These are phyloP conservation scores for Paramyrothecium roridum DNA, from an alignment of 2,329 filamentous ascomycete genomes.

Conservation along the genomic window DNA sequence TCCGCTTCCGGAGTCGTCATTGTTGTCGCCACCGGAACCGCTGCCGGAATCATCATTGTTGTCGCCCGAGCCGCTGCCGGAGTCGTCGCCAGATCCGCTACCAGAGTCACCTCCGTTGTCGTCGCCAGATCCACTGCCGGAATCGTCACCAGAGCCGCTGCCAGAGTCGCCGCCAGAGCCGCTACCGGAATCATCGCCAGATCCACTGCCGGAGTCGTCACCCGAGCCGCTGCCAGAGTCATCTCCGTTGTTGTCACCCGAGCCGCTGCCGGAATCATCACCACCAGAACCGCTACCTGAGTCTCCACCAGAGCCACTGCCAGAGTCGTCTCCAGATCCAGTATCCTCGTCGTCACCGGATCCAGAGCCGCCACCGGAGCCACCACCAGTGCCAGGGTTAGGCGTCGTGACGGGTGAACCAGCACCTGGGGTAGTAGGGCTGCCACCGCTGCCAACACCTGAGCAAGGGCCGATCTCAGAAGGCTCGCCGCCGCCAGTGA, in stretches of 20 bases:
- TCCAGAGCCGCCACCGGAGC: background rate
- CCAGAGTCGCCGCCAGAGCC: background rate
- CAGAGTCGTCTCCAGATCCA: background rate
- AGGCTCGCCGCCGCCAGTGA: constrained; percentile 20
- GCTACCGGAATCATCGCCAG: background rate
- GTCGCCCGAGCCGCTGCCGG: background rate
- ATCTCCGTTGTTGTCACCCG: background rate
- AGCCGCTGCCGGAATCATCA: background rate
- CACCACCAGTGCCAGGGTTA: background rate
- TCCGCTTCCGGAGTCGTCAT: background rate
- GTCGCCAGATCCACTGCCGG: background rate
- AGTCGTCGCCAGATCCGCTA: background rate
- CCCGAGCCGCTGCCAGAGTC: background rate
- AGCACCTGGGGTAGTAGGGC: constrained; percentile 1
- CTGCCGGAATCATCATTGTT: background rate
- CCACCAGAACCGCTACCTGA: background rate
- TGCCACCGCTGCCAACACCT: constrained; percentile 1
- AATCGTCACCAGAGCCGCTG: background rate
- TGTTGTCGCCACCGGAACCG: background rate
- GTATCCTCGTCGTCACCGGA: background rate
- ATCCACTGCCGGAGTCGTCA: background rate
- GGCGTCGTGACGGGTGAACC: background rate
- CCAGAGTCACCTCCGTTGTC: background rate
- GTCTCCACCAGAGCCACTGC: background rate
- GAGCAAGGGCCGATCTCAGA: constrained; percentile 16